Percentiles rank a stretch among this genome's conserved stretches.
phyloP scores from a whole-genome alignment of 371 early-diverging fungal genomes.

The Mortierella sp. region DNA sequence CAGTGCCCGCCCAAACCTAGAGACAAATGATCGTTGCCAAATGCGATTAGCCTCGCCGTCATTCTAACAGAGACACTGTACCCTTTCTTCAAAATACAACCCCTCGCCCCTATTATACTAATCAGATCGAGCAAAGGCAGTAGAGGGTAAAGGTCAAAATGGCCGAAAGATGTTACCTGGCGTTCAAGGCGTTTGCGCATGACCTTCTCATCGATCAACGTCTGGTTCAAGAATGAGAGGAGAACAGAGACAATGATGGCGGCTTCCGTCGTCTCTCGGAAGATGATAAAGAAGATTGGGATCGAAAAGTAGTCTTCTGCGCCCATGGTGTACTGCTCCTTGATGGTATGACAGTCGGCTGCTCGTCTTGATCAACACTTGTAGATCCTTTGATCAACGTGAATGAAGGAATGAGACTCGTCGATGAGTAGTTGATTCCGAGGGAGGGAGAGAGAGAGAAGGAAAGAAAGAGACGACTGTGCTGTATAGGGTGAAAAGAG shows the following conservation, averaged over 20 bases:
- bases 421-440: not conserved
- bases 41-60: too few species aligned
- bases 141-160: not conserved
- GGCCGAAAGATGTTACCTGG: conserved; percentile 54
- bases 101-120: too few species aligned
- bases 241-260: conserved; percentile 85
- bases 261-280: conserved; percentile 87
- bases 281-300: conserved; percentile 85
- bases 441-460: conserved; percentile 1
- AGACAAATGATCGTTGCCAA: not conserved
- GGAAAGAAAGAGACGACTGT: not conserved
- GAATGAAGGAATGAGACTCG: not conserved
- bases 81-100: too few species aligned
- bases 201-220: conserved; percentile 59
- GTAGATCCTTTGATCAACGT: too few species aligned
- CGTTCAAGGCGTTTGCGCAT: conserved; percentile 63
- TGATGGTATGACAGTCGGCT: too few species aligned
- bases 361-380: too few species aligned
- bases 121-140: not conserved
- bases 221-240: conserved; percentile 73
- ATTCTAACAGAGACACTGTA: too few species aligned
- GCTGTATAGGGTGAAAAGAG: not conserved
- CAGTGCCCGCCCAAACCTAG: conserved; percentile 73
- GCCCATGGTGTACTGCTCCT: conserved; percentile 55
- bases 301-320: conserved; percentile 67